Base-by-base conservation (phyloP, 2,329 filamentous ascomycete genomes). In the Aspergillus hortae region DNA sequence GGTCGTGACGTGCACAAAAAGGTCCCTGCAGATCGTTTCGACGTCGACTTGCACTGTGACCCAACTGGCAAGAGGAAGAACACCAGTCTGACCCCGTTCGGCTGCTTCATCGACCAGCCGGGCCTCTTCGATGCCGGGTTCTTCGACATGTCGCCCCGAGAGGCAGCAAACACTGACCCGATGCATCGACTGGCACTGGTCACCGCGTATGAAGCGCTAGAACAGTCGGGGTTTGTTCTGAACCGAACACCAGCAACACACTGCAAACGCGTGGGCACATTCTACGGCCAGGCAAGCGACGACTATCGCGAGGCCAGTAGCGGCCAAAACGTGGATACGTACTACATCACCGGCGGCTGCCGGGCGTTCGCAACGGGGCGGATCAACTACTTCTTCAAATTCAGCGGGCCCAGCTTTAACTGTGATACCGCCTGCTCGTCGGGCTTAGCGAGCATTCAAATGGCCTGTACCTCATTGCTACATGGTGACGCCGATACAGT, bases 341-440 rank as follows among this genome's bases (percentile, higher is more conserved):
- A 85, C 81, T 83, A 79, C 69, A 84, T 85, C 61, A 81, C 82
- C 2, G 82, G 82, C 60, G 81, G 80, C 64, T 79, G 81, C 41
- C 76, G 82, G 54, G 81, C 81, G 4, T 85, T 85, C 52, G 80
- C 77, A 6, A 80, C 81, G 2, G 73, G 85, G 12, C 78, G 86
- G 11, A 86, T 90, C 67, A 83, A 89, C 70, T 90, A 90, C 68
- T 85, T 85, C 68, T 89, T 90, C 71, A 87, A 88, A 61, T 90
- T 89, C 69, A 82, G 79, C 40, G 88, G 88, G 0, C 87, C 87
- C 0, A 88, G 84, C 21, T 85, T 84, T 63, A 87, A 81, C 49
- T 78, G 90, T 43, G 88, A 91, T 60, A 90, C 88, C 15, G 88
- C 88, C 4, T 91, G 88, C 65, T 90, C 87, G 0, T 90, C 87